Base-by-base conservation (phyloP, 768 basidiomycete species). In the Naematelia encephala region DNA sequence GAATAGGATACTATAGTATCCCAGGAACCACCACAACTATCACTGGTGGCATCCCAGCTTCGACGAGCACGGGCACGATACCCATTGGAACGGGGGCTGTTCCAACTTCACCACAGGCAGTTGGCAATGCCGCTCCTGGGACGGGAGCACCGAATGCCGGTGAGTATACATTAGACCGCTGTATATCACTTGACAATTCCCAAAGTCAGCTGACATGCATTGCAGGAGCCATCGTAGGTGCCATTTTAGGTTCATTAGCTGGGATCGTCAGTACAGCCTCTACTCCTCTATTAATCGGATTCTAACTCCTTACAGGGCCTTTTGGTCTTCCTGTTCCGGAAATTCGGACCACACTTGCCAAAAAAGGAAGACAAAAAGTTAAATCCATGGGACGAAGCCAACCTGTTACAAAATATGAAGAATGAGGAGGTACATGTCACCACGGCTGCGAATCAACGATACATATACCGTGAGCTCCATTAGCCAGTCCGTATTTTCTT, bases 401-500 rank as follows among this genome's bases (percentile, higher is more conserved):
- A 73, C 43, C 34, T 62, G 27, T 42, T 73, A 10, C 68, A 70
- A 47, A 68, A 64, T 48, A 60, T 64, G 62, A 73, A 67, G 59
- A 68, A 73, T 39, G 68, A 73, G 51, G 61, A 61, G 25, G 67
- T 73, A 10, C 64, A 66, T 28, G 61, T 73, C 3, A 73, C 68
- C 0, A 70, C 71, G 1, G 63, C 61, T 14, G 71, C 65, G 2
- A 60, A 68, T 25, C 71, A 73, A 60, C 62, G 71, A 23, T 73
- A 73, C 57, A 64, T 70, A 1, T 73, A 73, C 56, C 71, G 71
- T 73, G 44, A 70, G 70, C 63, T 3, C 51, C 45, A 12, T 48
- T 21, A 11, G 12, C 45, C 14, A 13, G 16, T n/a, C 16, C 3
- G 26, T 50, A 25, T 14, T n/a, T 26, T 29, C 21, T 5, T 21